Conservation (phyloP, 2,329 filamentous ascomycete species). For the Helotiales sp. region DNA sequence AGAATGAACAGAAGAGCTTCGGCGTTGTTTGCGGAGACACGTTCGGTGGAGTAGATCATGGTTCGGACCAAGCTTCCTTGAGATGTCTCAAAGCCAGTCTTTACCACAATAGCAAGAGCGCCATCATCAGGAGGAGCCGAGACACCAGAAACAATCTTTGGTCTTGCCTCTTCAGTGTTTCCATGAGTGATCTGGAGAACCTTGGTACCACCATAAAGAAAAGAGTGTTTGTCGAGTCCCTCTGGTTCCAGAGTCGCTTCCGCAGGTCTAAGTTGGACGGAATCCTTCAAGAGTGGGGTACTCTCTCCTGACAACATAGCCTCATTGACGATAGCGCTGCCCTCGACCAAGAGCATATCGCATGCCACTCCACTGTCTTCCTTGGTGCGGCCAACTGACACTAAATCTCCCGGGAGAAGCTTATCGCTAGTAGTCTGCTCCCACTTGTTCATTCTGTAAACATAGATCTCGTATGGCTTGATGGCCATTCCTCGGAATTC, state of each 20-base stretch:
- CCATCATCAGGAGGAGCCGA: slow-evolving; percentile 87
- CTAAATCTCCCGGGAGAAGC: slow-evolving; percentile 88
- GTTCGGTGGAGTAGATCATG: slow-evolving; percentile 99
- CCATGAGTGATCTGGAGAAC: slow-evolving; percentile 93
- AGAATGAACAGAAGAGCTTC: slow-evolving; percentile 97
- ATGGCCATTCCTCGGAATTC: slow-evolving; percentile 99
- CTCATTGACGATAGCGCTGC: slow-evolving; percentile 96
- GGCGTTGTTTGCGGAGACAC: slow-evolving; percentile 96
- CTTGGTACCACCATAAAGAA: slow-evolving; percentile 96
- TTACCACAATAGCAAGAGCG: slow-evolving; percentile 89
- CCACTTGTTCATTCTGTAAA: slow-evolving; percentile 87
- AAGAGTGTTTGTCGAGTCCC: slow-evolving; percentile 93
- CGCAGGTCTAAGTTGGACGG: slow-evolving; percentile 81
- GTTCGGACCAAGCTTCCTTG: slow-evolving; percentile 96
- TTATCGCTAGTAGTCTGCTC: slow-evolving; percentile 85
- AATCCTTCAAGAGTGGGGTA: slow-evolving; percentile 95
- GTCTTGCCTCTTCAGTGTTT: slow-evolving; percentile 71
- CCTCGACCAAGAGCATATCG: slow-evolving; percentile 94
- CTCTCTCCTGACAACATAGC: slow-evolving; percentile 99
- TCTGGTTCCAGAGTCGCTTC: slow-evolving; percentile 83
- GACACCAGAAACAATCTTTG: slow-evolving; percentile 73
- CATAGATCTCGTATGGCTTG: slow-evolving; percentile 95
- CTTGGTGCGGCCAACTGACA: slow-evolving; percentile 89
- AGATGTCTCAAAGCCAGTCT: slow-evolving; percentile 98
- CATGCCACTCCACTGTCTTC: slow-evolving; percentile 97